Conservation (phyloP, 139 green algal species). For the Tetraselmis chui region DNA sequence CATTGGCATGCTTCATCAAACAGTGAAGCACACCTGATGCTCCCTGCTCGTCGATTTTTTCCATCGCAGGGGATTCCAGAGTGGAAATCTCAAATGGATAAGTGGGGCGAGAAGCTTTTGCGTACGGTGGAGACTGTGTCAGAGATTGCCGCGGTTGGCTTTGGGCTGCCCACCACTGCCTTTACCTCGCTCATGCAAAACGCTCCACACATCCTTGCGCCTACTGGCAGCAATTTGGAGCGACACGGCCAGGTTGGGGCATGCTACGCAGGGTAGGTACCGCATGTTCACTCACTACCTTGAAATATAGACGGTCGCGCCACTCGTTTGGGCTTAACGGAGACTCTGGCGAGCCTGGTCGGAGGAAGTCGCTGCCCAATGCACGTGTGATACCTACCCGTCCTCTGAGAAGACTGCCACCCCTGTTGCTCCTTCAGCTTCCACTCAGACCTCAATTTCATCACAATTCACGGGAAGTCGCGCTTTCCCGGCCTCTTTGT, state of each 20-base stretch:
- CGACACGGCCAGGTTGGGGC: conserved; percentile 45
- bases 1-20: no score
- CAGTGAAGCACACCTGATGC: no score
- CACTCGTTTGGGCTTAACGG: no score
- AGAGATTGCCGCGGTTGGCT: conserved; percentile 54
- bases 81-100: conserved; percentile 71
- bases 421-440: conserved; percentile 50
- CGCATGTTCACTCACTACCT: no score
- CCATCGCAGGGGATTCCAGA: conserved; percentile 61
- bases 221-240: conserved; percentile 73
- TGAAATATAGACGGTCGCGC: no score
- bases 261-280: conserved; percentile 46
- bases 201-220: conserved; percentile 84
- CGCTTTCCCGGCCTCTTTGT: conserved; percentile 62
- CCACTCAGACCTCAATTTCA: conserved; percentile 91
- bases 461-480: conserved; percentile 82
- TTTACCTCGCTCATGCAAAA: conserved; percentile 64
- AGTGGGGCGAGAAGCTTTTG: conserved; percentile 71
- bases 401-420: no score
- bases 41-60: no score
- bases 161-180: conserved; percentile 53
- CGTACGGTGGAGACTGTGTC: conserved; percentile 37
- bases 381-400: no score
- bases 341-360: no score
- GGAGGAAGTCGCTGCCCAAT: no score